Percentiles rank a stretch among this genome's conserved stretches.
phyloP scores from a whole-genome alignment of 495 filamentous ascomycete genomes.

The Stereocaulon alpinum region DNA sequence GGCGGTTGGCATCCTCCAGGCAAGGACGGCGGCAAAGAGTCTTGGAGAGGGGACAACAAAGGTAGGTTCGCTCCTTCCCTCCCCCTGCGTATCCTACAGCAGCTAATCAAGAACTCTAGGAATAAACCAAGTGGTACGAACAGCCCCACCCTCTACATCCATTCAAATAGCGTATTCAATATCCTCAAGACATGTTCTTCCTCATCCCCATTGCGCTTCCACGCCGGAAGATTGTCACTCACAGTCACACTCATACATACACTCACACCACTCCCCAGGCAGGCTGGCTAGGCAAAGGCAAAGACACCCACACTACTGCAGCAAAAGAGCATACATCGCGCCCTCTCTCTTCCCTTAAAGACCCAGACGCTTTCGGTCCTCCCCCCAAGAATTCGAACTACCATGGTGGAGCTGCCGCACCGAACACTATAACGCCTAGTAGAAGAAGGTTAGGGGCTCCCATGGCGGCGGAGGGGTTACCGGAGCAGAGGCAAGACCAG shows the following conservation, averaged over 20 bases:
- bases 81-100: neutral
- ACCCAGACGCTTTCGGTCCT: constrained; percentile 75
- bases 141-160: too few relatives aligned
- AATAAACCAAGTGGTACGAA: constrained; percentile 46
- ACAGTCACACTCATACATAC: constrained; percentile 2
- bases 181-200: neutral
- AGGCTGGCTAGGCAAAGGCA: constrained; percentile 47
- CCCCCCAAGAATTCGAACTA: constrained; percentile 64
- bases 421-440: constrained; percentile 40
- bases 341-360: constrained; percentile 68
- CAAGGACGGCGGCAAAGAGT: constrained; percentile 44
- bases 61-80: constrained; percentile 1
- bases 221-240: neutral
- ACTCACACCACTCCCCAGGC: constrained; percentile 26
- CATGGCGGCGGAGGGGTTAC: constrained; percentile 34
- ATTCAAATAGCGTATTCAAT: too few relatives aligned
- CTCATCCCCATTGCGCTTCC: neutral
- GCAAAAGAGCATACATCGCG: constrained; percentile 44
- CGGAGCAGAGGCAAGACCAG: constrained; percentile 34
- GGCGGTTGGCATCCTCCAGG: constrained; percentile 51
- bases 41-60: constrained; percentile 50
- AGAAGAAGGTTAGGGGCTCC: constrained; percentile 40
- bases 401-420: constrained; percentile 39
- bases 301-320: constrained; percentile 29
- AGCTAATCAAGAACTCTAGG: constrained; percentile 21